Evolutionary conservation across 345 rosid species (phyloP), one percentile per base, ranked within the genome.

Genomic region (Pugionium dolabratum): DNA sequence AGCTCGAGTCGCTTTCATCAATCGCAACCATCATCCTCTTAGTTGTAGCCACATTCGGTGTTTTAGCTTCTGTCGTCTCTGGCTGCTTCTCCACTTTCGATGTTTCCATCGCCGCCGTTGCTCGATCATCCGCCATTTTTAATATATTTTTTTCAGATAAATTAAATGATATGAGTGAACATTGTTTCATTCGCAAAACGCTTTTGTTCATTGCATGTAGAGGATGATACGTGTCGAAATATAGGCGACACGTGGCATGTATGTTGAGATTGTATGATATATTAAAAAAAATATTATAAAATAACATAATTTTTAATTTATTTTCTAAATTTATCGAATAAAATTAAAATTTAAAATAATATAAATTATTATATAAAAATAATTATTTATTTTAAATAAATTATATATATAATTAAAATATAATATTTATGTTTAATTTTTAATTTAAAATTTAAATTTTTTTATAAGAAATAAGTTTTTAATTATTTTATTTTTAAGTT

Each of bases 1-100:
- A 64, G 75, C 87, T 81, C 7, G 62, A 64, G 10, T 79, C 87
- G 31, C 81, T 81, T 8, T 81, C 85, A 51, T 83, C 87, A 9
- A 81, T 37, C 1, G 79, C 85, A 66, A 81, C 80, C 82, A 79
- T 53, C 35, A 81, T 61, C 35, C 54, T 79, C 77, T 76, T 62
- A 59, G 57, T 78, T 61, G 26, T 54, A 59, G 49, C 28, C 30
- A 25, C 56, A 6, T 26, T 28, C 8, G 50, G 63, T 39, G 42
- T 2, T 46, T 54, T 37, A 4, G 67, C 11, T 51, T 48, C 70
- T 36, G 35, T 34, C 1, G 40, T 54, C 78, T 68, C 60, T 7
- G 57, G 74, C 49, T 62, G 69, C 66, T 62, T 67, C 62, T 70
- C 79, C 40, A 52, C 67, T 47, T 49, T 31, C 30, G 39, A 7